Evolutionary conservation across 768 basidiomycete genomes (phyloP).

Genomic region (Inosperma sp.): DNA sequence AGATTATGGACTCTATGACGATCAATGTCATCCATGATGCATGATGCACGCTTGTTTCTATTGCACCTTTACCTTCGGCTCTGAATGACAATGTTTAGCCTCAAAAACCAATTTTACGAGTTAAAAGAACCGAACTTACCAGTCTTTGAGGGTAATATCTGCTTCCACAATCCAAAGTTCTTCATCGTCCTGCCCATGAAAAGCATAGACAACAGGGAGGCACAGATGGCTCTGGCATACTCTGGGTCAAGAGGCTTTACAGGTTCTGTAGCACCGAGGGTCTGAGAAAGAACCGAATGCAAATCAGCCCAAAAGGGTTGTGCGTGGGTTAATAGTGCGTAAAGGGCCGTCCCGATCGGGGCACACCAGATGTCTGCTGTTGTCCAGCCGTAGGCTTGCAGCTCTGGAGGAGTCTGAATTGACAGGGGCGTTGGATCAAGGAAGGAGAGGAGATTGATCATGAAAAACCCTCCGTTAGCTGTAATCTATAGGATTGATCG

Average conservation of each 20-base stretch:
- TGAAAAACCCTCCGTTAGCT: conserved; percentile 79
- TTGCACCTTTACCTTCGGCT: conserved; percentile 10
- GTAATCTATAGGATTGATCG: conserved; percentile 41
- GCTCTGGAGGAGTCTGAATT: conserved; percentile 73
- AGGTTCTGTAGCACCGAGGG: conserved; percentile 39
- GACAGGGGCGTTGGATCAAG: conserved; percentile 59
- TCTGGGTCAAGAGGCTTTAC: conserved; percentile 55
- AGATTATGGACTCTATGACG: too few relatives aligned
- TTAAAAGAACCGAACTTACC: conserved; percentile 11
- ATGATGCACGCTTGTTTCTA: too few relatives aligned
- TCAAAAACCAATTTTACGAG: too few relatives aligned
- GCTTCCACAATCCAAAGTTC: conserved; percentile 49
- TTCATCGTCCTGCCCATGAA: conserved; percentile 63
- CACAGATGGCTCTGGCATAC: conserved; percentile 68
- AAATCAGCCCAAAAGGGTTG: conserved; percentile 78
- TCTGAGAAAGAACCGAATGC: conserved; percentile 44
- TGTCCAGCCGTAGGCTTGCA: conserved; percentile 82
- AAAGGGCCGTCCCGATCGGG: conserved; percentile 69
- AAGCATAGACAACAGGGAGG: conserved; percentile 53
- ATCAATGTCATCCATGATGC: background rate
- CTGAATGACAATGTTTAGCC: conserved; percentile 4
- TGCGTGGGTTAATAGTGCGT: conserved; percentile 79
- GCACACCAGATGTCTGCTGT: conserved; percentile 84
- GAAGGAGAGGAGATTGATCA: conserved; percentile 62
- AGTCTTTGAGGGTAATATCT: conserved; percentile 12